Conservation (phyloP, 2,329 filamentous ascomycete species). For the Monosporascus sp. region DNA sequence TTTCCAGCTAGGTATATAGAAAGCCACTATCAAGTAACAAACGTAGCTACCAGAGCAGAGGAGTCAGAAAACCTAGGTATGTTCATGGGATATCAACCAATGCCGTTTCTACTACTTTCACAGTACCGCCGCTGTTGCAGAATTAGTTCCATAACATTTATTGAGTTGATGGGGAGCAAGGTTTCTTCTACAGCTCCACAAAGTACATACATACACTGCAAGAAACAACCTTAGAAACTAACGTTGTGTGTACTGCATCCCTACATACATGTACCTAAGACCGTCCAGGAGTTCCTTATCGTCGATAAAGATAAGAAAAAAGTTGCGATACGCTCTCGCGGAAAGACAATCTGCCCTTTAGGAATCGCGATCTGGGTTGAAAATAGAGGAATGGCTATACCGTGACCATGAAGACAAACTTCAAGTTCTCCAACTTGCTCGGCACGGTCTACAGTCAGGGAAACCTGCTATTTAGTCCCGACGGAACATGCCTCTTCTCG, state of each 20-base stretch:
- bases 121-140: too few species aligned
- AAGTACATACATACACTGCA: not conserved
- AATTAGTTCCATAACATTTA: too few species aligned
- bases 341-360: not conserved
- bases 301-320: conserved; percentile 24
- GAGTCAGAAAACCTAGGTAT: too few species aligned
- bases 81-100: too few species aligned
- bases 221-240: not conserved
- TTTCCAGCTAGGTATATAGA: too few species aligned
- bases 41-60: too few species aligned
- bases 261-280: not conserved
- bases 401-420: conserved; percentile 93
- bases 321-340: conserved; percentile 7
- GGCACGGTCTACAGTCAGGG: conserved; percentile 98
- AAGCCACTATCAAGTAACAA: too few species aligned
- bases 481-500: conserved; percentile 92
- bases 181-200: not conserved
- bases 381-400: conserved; percentile 13
- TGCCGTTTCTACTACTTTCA: too few species aligned
- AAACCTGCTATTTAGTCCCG: conserved; percentile 92
- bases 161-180: too few species aligned
- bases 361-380: not conserved
- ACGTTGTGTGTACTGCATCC: not conserved
- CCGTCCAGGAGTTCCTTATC: conserved; percentile 17
- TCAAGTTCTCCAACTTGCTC: conserved; percentile 98